Evolutionary conservation across 306 rosid species (phyloP).

Genomic region (Albizia julibrissin): DNA sequence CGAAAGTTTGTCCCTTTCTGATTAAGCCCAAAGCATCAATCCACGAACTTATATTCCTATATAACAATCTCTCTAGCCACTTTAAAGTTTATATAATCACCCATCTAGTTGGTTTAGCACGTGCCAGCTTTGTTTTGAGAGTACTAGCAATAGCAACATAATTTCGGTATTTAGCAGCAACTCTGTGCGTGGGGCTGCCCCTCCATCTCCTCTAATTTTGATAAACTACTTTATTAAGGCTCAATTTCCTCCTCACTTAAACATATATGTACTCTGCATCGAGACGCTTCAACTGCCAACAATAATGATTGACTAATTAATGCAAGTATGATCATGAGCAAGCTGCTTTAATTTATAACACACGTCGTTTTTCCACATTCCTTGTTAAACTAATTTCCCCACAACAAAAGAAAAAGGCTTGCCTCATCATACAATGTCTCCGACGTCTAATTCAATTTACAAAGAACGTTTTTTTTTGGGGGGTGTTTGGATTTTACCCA

Average conservation of each 20-base stretch:
- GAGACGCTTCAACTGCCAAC: neutral
- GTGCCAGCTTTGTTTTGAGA: neutral
- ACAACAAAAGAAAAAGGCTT: neutral
- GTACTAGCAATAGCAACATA: neutral
- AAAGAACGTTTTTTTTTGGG: too few relatives aligned
- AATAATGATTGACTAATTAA: neutral
- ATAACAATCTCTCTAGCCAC: neutral
- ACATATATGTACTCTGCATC: neutral
- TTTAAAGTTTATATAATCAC: neutral
- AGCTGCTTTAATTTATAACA: neutral
- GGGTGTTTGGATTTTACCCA: too few relatives aligned
- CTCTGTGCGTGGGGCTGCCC: neutral
- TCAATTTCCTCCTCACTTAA: neutral
- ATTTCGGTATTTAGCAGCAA: neutral
- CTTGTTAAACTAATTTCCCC: neutral
- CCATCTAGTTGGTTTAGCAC: neutral
- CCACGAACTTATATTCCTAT: neutral
- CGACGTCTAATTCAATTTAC: neutral
- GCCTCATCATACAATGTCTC: neutral
- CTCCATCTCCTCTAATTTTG: neutral
- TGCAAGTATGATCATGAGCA: neutral
- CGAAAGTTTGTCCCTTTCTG: conserved; percentile 25
- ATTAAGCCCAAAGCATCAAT: conserved; percentile 15
- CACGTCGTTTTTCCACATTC: neutral
- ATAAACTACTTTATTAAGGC: neutral